Conservation (phyloP, 345 rosid species). For the Bretschneidera sinensis region DNA sequence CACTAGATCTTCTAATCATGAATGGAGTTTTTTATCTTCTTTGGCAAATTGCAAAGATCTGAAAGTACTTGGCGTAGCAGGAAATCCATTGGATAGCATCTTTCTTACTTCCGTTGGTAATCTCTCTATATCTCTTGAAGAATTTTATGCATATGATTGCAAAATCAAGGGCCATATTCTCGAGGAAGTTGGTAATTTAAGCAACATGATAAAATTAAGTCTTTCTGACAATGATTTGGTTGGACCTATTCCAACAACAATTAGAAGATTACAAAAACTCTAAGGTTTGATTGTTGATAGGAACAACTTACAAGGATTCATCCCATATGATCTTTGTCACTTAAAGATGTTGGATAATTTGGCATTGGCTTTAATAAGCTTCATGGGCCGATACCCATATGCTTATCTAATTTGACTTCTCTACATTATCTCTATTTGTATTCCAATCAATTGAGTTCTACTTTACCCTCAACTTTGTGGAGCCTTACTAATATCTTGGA, state of each 20-base stretch:
- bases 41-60: constrained; percentile 12
- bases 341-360: neutral
- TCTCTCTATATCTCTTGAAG: neutral
- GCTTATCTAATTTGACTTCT: constrained; percentile 1
- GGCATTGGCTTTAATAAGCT: neutral
- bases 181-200: no score
- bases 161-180: constrained; percentile 16
- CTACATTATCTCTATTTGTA: no score
- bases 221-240: constrained; percentile 6
- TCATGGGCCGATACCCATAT: constrained; percentile 3
- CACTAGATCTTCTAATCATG: neutral
- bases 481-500: no score
- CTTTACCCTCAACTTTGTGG: no score
- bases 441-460: no score
- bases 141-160: neutral
- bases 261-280: constrained; percentile 6
- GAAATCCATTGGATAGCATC: neutral
- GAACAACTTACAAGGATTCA: constrained; percentile 11
- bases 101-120: constrained; percentile 16
- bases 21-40: constrained; percentile 12
- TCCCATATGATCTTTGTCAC: no score
- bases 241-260: constrained; percentile 13
- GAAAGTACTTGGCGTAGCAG: neutral
- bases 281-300: constrained; percentile 1
- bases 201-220: neutral